Conservation (phyloP, 768 basidiomycete species). For the Amanita thiersii region DNA sequence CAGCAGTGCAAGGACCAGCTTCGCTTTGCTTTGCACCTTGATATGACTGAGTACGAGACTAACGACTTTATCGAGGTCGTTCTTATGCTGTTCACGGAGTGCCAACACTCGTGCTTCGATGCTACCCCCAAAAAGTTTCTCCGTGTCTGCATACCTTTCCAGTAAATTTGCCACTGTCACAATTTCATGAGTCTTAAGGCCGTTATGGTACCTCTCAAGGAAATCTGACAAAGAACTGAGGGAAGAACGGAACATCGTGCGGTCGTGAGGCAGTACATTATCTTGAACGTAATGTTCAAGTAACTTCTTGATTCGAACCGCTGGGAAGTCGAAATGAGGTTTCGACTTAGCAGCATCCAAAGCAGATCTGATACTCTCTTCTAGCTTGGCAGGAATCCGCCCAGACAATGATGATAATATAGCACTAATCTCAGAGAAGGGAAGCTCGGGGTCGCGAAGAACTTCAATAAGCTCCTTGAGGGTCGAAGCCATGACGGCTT, state of each 20-base stretch:
- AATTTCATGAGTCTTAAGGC: slow-evolving; percentile 83
- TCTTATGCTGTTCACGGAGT: slow-evolving; percentile 88
- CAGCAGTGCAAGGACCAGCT: slow-evolving; percentile 76
- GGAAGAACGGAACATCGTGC: slow-evolving; percentile 68
- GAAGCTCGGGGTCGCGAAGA: slow-evolving; percentile 78
- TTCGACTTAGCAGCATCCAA: slow-evolving; percentile 75
- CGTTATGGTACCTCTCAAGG: slow-evolving; percentile 71
- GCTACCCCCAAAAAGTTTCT: slow-evolving; percentile 88
- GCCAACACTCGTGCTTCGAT: slow-evolving; percentile 89
- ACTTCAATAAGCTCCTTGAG: slow-evolving; percentile 82
- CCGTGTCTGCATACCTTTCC: slow-evolving; percentile 74
- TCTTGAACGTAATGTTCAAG: slow-evolving; percentile 83
- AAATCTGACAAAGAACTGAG: slow-evolving; percentile 64
- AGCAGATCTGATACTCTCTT: slow-evolving; percentile 72
- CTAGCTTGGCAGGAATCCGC: slow-evolving; percentile 87
- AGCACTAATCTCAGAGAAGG: slow-evolving; percentile 77
- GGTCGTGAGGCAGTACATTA: slow-evolving; percentile 72
- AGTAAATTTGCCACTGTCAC: slow-evolving; percentile 70
- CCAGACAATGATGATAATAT: slow-evolving; percentile 87
- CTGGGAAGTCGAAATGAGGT: slow-evolving; percentile 83
- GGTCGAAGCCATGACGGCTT: slow-evolving; percentile 78
- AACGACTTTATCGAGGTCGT: slow-evolving; percentile 83
- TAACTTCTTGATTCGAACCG: slow-evolving; percentile 74
- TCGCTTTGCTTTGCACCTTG: slow-evolving; percentile 89
- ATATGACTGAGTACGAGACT: slow-evolving; percentile 89